Conservation (phyloP, 495 filamentous ascomycete genomes). For the Hamigera avellanea region DNA sequence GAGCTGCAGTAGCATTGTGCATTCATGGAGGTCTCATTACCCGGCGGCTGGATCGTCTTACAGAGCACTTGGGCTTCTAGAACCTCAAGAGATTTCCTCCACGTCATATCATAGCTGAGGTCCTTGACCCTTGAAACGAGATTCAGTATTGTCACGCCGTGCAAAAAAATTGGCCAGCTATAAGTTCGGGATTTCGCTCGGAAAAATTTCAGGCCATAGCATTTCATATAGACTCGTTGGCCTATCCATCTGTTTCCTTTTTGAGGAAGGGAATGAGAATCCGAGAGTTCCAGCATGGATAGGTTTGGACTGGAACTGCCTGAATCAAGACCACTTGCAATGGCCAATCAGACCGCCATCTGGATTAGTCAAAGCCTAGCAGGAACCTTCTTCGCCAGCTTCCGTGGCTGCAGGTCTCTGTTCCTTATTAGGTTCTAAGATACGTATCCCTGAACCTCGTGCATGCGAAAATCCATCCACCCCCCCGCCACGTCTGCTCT, state of each 20-base stretch:
- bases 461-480: slow-evolving; percentile 4
- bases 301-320: neutral
- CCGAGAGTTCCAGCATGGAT: too few species aligned
- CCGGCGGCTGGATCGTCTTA: too few species aligned
- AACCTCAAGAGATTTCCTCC: neutral
- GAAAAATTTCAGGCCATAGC: too few species aligned
- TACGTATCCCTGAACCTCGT: slow-evolving; percentile 7
- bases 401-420: neutral
- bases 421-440: neutral
- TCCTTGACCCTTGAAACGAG: neutral
- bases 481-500: slow-evolving; percentile 1
- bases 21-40: too few species aligned
- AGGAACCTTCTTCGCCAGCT: too few species aligned
- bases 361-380: neutral
- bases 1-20: too few species aligned
- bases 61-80: too few species aligned
- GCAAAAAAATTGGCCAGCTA: neutral
- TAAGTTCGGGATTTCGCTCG: too few species aligned
- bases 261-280: too few species aligned
- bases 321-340: neutral
- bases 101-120: neutral
- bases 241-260: too few species aligned
- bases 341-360: slow-evolving; percentile 10
- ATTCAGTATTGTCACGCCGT: too few species aligned
- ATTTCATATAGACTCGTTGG: too few species aligned